Base-by-base conservation (phyloP, 805 yeast species). In the Yarrowia sp. region DNA sequence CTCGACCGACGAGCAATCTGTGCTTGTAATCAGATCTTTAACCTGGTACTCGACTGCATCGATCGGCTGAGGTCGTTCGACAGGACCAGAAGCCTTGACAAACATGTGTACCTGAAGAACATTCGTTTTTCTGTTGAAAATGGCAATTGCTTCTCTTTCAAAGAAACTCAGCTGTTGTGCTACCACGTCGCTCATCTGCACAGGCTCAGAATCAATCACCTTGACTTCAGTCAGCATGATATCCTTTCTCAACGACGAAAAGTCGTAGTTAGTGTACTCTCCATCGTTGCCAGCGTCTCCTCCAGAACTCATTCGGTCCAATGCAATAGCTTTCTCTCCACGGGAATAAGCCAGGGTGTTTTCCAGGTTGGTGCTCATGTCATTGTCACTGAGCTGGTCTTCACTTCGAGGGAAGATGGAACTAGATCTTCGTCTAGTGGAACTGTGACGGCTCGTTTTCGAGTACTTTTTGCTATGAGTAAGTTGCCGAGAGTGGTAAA, bases 191-290 rank as follows among this genome's bases (percentile, higher is more conserved):
- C n/a, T 19, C 28, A 21, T 24, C 33, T 43, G 36, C 5, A 79
- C 74, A 1, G 69, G 69, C 19, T 76, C 70, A 0, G 82, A 73
- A 17, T 84, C 85, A 2, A 41, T 58, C 5, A 38, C 30, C 33
- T 56, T 44, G 32, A 89, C 74, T 70, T 82, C 83, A 0, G 92
- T 84, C 66, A 90, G 76, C n/a, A 87, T 85, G 70, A 87, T 81
- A 72, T 90, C 96, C 69, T 88, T 89, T 41, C 85, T 76, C 22
- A 83, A 72, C 4, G 72, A 68, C 19, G 65, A 58, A 58, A 64
- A 49, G 51, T 24, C 52, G 30, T 54, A 54, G 28, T 54, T 54
- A 7, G 56, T 33, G 9, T 40, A 28, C 48, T 36, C 35, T 28
- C 32, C 64, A 14, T 54, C 62, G 43, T 26, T 51, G 16, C 52